A percentile compares a stretch with the other conserved stretches of the same genome.
Evolutionary conservation across 2,329 filamentous ascomycete genomes (phyloP).

Genomic region (Neobulgaria alba): DNA sequence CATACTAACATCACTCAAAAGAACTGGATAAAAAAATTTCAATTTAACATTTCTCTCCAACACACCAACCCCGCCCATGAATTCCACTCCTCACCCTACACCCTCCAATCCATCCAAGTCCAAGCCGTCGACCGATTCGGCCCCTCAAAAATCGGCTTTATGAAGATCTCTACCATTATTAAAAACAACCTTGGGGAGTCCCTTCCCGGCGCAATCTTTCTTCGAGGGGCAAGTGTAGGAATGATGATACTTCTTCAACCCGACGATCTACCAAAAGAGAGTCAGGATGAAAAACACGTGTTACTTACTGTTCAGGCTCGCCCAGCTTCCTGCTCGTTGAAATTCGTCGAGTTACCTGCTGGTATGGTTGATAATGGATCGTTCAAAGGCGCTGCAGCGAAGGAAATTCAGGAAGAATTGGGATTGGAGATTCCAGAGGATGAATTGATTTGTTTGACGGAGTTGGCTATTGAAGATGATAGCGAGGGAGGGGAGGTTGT

Average conservation of each 20-base stretch:
- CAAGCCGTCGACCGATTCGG: slow-evolving; percentile 48
- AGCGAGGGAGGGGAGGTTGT: slow-evolving; percentile 17
- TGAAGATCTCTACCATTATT: slow-evolving; percentile 44
- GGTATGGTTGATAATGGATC: slow-evolving; percentile 49
- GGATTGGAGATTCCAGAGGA: slow-evolving; percentile 43
- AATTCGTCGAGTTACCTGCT: slow-evolving; percentile 48
- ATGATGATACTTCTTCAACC: slow-evolving; percentile 42
- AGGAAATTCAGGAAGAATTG: slow-evolving; percentile 53
- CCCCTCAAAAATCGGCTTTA: slow-evolving; percentile 38
- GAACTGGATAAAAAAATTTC: slow-evolving; percentile 21
- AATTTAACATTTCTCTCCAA: slow-evolving; percentile 19
- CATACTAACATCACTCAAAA: slow-evolving; percentile 3
- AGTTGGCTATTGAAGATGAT: slow-evolving; percentile 42
- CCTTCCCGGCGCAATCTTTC: slow-evolving; percentile 46
- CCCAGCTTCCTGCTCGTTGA: slow-evolving; percentile 44
- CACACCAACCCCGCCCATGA: slow-evolving; percentile 33
- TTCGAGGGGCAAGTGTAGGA: slow-evolving; percentile 52
- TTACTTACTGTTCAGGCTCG: slow-evolving; percentile 53
- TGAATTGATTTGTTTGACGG: slow-evolving; percentile 43
- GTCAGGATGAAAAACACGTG: slow-evolving; percentile 42
- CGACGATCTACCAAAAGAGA: slow-evolving; percentile 33
- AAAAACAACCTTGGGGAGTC: slow-evolving; percentile 30
- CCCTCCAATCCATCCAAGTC: slow-evolving; percentile 40
- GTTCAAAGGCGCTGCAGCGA: slow-evolving; percentile 49
- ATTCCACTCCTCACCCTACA: slow-evolving; percentile 45